These are phyloP conservation scores for Lentinula raphanica DNA, from an alignment of 768 basidiomycete genomes.

Conservation along the genomic window DNA sequence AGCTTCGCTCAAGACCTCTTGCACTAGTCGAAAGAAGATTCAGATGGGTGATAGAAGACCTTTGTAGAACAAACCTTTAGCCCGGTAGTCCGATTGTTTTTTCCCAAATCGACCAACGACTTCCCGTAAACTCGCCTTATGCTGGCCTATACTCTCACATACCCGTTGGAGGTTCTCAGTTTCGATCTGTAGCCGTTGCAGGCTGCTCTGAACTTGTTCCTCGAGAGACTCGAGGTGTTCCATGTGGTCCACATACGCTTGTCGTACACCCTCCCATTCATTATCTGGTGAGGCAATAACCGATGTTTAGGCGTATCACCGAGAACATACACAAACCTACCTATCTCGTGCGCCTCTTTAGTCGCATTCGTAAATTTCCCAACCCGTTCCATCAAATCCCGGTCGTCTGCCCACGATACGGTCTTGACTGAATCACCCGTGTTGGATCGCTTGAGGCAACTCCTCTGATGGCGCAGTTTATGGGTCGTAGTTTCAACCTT, in stretches of 20 bases:
- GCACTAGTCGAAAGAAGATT: slow-evolving; percentile 22
- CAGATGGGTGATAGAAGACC: background rate
- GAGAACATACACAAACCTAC: slow-evolving; percentile 16
- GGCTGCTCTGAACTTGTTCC: slow-evolving; percentile 42
- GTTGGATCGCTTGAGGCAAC: slow-evolving; percentile 58
- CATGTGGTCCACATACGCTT: slow-evolving; percentile 59
- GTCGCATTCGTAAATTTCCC: slow-evolving; percentile 39
- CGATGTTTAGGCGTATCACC: background rate
- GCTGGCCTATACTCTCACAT: slow-evolving; percentile 35
- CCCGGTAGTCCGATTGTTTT: slow-evolving; percentile 35
- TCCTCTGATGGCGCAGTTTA: slow-evolving; percentile 44
- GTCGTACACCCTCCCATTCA: slow-evolving; percentile 55
- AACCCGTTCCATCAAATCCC: slow-evolving; percentile 53
- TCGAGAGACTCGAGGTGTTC: slow-evolving; percentile 53
- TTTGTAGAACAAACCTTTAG: slow-evolving; percentile 29
- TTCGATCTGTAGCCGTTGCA: slow-evolving; percentile 38
- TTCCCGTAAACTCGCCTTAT: slow-evolving; percentile 31
- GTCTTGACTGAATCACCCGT: slow-evolving; percentile 56
- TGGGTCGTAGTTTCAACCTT: slow-evolving; percentile 2
- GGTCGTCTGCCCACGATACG: slow-evolving; percentile 73
- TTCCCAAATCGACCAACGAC: slow-evolving; percentile 14
- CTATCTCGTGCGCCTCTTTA: slow-evolving; percentile 34
- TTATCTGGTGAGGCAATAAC: slow-evolving; percentile 32
- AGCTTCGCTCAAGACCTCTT: slow-evolving; percentile 37
- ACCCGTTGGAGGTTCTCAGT: slow-evolving; percentile 38